phyloP scores from a whole-genome alignment of 495 filamentous ascomycete genomes.

The Talaromyces ruber region DNA sequence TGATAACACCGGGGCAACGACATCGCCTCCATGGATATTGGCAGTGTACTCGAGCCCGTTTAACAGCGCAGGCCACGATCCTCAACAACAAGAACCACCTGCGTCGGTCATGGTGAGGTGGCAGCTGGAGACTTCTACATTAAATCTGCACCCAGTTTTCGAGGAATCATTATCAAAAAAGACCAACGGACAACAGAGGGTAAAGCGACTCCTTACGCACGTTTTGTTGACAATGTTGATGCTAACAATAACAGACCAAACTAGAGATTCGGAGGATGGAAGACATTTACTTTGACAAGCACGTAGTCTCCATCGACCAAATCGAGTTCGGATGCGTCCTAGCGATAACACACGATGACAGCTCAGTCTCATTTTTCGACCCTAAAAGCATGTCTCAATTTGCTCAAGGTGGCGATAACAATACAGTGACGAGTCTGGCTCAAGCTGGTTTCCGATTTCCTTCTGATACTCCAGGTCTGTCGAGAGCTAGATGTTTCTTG shows the following conservation, averaged over 20 bases:
- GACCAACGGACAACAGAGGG: conserved; percentile 39
- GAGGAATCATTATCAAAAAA: conserved; percentile 61
- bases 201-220: conserved; percentile 19
- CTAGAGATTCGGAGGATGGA: conserved; percentile 57
- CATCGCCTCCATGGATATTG: conserved; percentile 53
- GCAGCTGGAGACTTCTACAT: conserved; percentile 56
- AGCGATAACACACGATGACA: conserved; percentile 64
- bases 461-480: conserved; percentile 20
- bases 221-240: neutral
- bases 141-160: conserved; percentile 61
- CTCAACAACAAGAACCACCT: conserved; percentile 47
- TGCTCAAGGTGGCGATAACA: conserved; percentile 49
- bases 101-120: conserved; percentile 68
- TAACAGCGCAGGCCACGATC: conserved; percentile 35
- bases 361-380: conserved; percentile 69
- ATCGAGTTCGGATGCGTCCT: conserved; percentile 60
- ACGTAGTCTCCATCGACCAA: conserved; percentile 57
- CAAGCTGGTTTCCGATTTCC: conserved; percentile 69
- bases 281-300: conserved; percentile 54
- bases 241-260: conserved; percentile 34
- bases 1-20: conserved; percentile 38
- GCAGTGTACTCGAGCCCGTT: conserved; percentile 57
- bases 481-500: conserved; percentile 9
- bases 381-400: conserved; percentile 58
- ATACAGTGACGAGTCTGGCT: conserved; percentile 55